These are phyloP conservation scores for Eremothecium coryli DNA, from an alignment of 1,139 yeast species.

Conservation along the genomic window DNA sequence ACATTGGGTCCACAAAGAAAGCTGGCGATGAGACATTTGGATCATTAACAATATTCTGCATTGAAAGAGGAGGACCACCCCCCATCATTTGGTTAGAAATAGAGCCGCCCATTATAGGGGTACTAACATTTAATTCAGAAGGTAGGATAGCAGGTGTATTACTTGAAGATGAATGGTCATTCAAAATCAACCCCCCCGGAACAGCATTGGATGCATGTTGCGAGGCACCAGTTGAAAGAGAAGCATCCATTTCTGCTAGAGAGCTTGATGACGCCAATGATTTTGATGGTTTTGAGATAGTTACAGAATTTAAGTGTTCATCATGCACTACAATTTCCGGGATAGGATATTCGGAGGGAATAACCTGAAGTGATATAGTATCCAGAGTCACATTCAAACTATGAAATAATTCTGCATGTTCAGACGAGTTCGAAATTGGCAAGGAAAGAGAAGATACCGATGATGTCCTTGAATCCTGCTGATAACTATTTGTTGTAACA, in stretches of 20 bases:
- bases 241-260: conserved; percentile 1
- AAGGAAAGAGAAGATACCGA: conserved; percentile 4
- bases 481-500: conserved; percentile 1
- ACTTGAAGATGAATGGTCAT: conserved; percentile 3
- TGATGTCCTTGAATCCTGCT: conserved; percentile 2
- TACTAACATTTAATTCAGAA: conserved; percentile 1
- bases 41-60: not conserved
- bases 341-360: conserved; percentile 12
- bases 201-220: conserved; percentile 2
- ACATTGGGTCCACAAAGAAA: conserved; percentile 16
- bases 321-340: conserved; percentile 11
- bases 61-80: not conserved
- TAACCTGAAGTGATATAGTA: conserved; percentile 3
- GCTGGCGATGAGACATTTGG: conserved; percentile 1
- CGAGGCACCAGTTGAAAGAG: not conserved
- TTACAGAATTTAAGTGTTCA: conserved; percentile 15
- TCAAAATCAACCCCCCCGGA: conserved; percentile 1
- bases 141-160: conserved; percentile 3
- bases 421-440: conserved; percentile 4
- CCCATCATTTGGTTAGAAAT: conserved; percentile 4
- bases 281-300: conserved; percentile 13
- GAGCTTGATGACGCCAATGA: conserved; percentile 3
- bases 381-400: conserved; percentile 1
- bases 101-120: conserved; percentile 4
- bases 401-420: conserved; percentile 3